Evolutionary conservation across 1,284 basidiomycete genomes (phyloP), one percentile per base, ranked within the genome.

Genomic region (Ceratobasidium sp.): DNA sequence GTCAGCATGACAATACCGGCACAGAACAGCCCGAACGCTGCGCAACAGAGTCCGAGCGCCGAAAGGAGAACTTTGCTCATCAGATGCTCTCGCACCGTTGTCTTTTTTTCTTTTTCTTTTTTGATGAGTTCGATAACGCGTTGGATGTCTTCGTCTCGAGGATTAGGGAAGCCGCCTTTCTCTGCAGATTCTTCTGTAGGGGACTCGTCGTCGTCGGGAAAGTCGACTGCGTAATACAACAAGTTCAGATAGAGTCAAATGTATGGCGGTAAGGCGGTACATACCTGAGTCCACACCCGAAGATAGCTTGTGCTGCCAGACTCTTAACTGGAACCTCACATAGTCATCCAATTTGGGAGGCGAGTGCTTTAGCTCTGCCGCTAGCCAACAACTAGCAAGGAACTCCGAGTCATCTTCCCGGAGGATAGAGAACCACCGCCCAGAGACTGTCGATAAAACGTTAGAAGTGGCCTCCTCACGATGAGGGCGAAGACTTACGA

Each of bases 341-440:
- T 76, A 76, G 51, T 76, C 73, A 20, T 66, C 61, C 39, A 76
- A 55, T 0, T 76, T 76, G 39, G 73, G 73, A 6, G 46, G 33
- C 4, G 33, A 26, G 26, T 76, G 46, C 20, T 76, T 76, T 20
- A 63, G 46, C n/a, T 76, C 73, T 13, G 73, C 53, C 49, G 73
- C 73, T 20, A 76, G 33, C 73, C 73, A 76, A 26, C 73, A 76
- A 18, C 73, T 76, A 15, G 73, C 51, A 40, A 76, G 63, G 26
- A 66, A 76, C 23, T 76, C 73, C 49, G 73, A 76, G 51, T 76
- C 73, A 51, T 76, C 73, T 44, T 76, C 73, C 63, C 73, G 55
- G 13, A 76, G 73, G 39, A 76, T 76, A 10, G 73, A 76, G 40
- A 76, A 76, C 73, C 73, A 76, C 23, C 73, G 4, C 9, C 73